Percentiles rank a stretch among this genome's conserved stretches.
Conservation (phyloP, 1,139 yeast genomes). For the Waltiozyma sp. region DNA sequence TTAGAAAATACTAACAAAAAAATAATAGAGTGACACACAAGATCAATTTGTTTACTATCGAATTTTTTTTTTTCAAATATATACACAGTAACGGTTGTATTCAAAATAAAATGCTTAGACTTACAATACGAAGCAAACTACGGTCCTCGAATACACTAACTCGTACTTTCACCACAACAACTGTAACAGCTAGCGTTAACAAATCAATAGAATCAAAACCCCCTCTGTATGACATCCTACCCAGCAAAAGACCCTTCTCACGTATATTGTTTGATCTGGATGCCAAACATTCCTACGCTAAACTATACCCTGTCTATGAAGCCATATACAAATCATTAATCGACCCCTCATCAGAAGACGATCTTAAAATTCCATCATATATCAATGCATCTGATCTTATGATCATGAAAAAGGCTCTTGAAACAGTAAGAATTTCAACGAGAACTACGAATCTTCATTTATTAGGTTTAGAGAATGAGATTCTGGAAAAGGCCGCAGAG, state of each 20-base stretch:
- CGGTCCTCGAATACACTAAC: neutral
- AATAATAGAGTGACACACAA: no score
- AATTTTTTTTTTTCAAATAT: no score
- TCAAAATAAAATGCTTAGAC: no score
- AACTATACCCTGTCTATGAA: conserved; percentile 42
- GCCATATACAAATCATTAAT: conserved; percentile 37
- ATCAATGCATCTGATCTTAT: conserved; percentile 49
- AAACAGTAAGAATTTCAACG: conserved; percentile 49
- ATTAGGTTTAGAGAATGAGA: conserved; percentile 51
- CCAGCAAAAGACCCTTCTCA: conserved; percentile 45
- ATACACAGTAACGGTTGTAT: no score
- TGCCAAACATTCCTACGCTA: conserved; percentile 40
- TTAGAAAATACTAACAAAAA: no score
- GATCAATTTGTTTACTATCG: no score
- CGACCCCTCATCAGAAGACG: conserved; percentile 22
- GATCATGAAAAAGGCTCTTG: conserved; percentile 56
- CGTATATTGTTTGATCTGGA: conserved; percentile 56
- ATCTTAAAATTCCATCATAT: conserved; percentile 30
- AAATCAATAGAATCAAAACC: conserved; percentile 23
- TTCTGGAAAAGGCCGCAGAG: conserved; percentile 77
- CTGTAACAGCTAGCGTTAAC: neutral
- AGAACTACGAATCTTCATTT: conserved; percentile 45
- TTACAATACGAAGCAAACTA: no score
- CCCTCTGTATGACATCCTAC: conserved; percentile 39
- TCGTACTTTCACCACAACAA: neutral